A percentile compares a stretch with the other conserved stretches of the same genome.
Conservation (phyloP, 1,139 yeast genomes). For the Blastobotrys persicus region DNA sequence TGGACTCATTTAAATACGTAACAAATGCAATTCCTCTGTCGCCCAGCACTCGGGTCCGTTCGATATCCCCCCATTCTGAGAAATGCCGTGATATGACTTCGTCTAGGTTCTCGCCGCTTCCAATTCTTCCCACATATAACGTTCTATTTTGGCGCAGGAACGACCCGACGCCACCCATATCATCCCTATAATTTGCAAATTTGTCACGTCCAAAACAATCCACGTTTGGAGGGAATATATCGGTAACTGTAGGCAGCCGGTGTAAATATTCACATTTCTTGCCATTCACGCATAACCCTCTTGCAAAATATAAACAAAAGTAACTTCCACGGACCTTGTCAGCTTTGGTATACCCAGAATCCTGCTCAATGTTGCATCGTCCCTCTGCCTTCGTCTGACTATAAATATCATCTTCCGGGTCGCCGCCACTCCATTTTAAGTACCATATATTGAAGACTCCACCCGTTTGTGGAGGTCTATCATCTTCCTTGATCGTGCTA, state of each 20-base stretch:
- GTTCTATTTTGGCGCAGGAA: constrained; percentile 68
- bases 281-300: constrained; percentile 84
- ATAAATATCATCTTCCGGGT: constrained; percentile 10
- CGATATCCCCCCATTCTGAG: constrained; percentile 76
- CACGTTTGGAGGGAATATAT: constrained; percentile 55
- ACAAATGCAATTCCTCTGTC: constrained; percentile 76
- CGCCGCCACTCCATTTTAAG: constrained; percentile 73
- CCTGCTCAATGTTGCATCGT: constrained; percentile 58
- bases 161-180: constrained; percentile 95
- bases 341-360: constrained; percentile 76
- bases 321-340: constrained; percentile 47
- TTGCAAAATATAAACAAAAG: constrained; percentile 81
- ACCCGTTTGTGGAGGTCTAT: constrained; percentile 77
- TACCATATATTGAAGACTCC: constrained; percentile 85
- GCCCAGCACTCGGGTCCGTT: constrained; percentile 56
- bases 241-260: constrained; percentile 60
- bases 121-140: constrained; percentile 71
- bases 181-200: constrained; percentile 79
- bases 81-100: constrained; percentile 52
- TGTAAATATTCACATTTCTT: constrained; percentile 73
- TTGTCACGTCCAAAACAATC: constrained; percentile 96
- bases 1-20: constrained; percentile 61
- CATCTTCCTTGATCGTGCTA: constrained; percentile 56
- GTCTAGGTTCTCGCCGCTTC: constrained; percentile 43
- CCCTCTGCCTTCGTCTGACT: constrained; percentile 35